These are phyloP conservation scores for Syncephalis plumigaleata DNA, from an alignment of 371 early-diverging fungal species.

Conservation along the genomic window DNA sequence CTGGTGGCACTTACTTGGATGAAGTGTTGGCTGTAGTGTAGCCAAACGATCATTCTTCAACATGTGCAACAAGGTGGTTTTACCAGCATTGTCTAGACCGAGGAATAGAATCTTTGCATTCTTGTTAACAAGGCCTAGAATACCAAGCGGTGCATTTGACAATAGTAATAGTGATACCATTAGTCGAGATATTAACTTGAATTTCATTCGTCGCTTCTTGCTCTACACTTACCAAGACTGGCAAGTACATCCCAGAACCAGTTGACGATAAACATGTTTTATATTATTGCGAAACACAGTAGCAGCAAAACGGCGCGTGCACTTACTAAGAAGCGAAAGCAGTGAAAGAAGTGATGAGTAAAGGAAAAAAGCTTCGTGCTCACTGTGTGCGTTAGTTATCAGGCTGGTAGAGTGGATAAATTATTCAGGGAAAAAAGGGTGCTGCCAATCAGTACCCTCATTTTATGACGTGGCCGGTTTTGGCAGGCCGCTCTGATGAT, in stretches of 20 bases:
- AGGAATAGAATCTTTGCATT: slow-evolving; percentile 98
- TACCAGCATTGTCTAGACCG: slow-evolving; percentile 99
- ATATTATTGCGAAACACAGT: background rate
- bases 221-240: slow-evolving; percentile 54
- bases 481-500: too few relatives aligned
- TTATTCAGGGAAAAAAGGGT: too few relatives aligned
- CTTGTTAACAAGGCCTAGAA: slow-evolving; percentile 86
- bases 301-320: background rate
- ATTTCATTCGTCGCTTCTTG: background rate
- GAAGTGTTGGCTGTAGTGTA: slow-evolving; percentile 93
- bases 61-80: slow-evolving; percentile 98
- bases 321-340: too few relatives aligned
- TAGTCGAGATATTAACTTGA: background rate
- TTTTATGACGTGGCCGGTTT: too few relatives aligned
- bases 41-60: slow-evolving; percentile 97
- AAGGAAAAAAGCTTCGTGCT: too few relatives aligned
- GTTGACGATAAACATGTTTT: slow-evolving; percentile 71
- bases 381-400: too few relatives aligned
- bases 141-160: background rate
- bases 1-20: slow-evolving; percentile 77
- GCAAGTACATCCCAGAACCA: slow-evolving; percentile 87
- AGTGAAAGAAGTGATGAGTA: too few relatives aligned
- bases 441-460: too few relatives aligned
- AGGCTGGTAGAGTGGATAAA: too few relatives aligned
- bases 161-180: background rate